Base-by-base conservation (phyloP, 2,329 filamentous ascomycete genomes). In the Fusarium poae region DNA sequence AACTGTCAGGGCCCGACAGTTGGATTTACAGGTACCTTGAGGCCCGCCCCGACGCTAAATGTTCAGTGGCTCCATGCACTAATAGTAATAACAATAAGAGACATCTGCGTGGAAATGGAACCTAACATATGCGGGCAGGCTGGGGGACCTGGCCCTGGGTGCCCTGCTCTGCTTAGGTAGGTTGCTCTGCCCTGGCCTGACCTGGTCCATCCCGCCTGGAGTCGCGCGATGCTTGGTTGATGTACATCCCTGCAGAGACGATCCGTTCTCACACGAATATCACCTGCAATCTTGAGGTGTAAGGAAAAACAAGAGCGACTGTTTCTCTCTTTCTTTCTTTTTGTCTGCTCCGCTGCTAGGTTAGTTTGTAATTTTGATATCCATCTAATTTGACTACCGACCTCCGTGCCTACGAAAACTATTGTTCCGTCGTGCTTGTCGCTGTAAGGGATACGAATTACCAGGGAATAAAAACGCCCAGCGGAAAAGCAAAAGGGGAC, bases 201-300 rank as follows among this genome's bases (percentile, higher is more conserved):
- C 21, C 35, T 52, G 49, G 49, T 39, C 48, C 34, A 51, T 60
- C 42, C 32, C 54, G 43, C 21, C 48, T 70, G 63, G 67, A 67
- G 64, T 63, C 51, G 54, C 51, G 45, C 54, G n/a, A 43, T 49
- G 48, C 48, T 40, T 49, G 57, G 58, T 72, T 72, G 71, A 68
- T 72, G 66, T 57, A 35, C 62, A 77, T 75, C 76, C 76, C 76
- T 77, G 76, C 76, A 76, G 68, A 72, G 74, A 68, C 76, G 76
- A 77, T 77, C 76, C 72, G 68, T 71, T 66, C 67, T 72, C 72
- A 68, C 56, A 69, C 69, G 75, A 74, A 75, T 75, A 70, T 75
- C 68, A 75, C 72, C 67, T 75, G 71, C 63, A 75, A 75, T 75
- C 72, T 71, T 34, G 32, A 74, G 72, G 56, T 62, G 60, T 51